Base-by-base conservation (phyloP, 495 filamentous ascomycete genomes). In the Geoglossum glabrum region DNA sequence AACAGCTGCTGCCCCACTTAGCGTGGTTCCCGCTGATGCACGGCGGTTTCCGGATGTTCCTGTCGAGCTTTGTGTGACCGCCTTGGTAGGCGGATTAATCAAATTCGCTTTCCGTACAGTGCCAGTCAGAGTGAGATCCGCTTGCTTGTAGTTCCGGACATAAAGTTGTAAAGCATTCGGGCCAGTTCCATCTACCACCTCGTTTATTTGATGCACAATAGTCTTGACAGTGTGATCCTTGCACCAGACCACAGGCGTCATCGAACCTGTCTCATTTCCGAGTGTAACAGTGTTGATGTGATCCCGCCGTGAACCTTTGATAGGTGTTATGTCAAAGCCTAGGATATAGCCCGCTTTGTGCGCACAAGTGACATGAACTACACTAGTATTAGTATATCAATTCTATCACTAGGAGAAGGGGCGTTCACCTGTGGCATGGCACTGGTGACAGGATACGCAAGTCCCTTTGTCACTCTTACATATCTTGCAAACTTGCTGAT, bases 361-460 rank as follows among this genome's bases (percentile, higher is more conserved):
- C 15, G 93, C 92, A 70, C 92, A 99, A 59, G 83, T 83, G 56
- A 93, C 80, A 64, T 99, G 92, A 60, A 97, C 87, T 71, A 69
- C 13, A 55, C 31, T 13, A 19, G 47, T 58, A 43, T 34, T 10
- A 57, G 57, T 28, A 59, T 47, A 60, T 36, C 8, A 40, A 2
- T 30, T 31, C 11, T 26, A 13, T 23, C 19, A 28, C 4, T 3
- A 26, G 21, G n/a, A 52, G 19, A 15, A 13, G 23, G 17, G 34
- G 51, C 38, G 65, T 69, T 63, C 61, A 72, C 71, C 67, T 56
- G 77, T 77, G 26, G 79, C 77, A 61, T 83, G 80, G 70, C 92
- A 99, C 34, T 84, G 79, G 64, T 84, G 80, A 67, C 92, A 99
- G 54, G 74, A 66, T 13, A 96, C 79, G 68, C 87, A 94, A 21